These are phyloP conservation scores for Rhizophlyctis rosea DNA, from an alignment of 192 early-diverging fungal genomes.

Conservation along the genomic window DNA sequence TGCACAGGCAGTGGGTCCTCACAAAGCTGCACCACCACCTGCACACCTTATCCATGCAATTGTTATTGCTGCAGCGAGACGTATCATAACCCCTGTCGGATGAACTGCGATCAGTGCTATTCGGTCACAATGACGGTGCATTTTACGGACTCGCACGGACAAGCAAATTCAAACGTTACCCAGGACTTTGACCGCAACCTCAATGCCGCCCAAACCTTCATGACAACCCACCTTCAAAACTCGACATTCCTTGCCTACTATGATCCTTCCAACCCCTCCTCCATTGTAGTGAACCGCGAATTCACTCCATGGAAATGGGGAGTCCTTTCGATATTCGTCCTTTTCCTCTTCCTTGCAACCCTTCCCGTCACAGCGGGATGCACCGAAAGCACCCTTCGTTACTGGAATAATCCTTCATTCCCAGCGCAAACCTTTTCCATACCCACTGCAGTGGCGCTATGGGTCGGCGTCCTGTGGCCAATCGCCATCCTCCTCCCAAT, in stretches of 20 bases:
- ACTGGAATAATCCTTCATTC: neutral
- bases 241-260: conserved; percentile 4
- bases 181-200: neutral
- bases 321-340: neutral
- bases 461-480: conserved; percentile 2
- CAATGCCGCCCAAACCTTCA: neutral
- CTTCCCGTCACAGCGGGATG: neutral
- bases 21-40: conserved; percentile 10
- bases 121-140: neutral
- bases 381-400: neutral
- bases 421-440: neutral
- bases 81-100: neutral
- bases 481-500: neutral
- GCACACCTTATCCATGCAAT: conserved; percentile 11
- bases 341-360: neutral
- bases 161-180: neutral
- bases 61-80: conserved; percentile 10
- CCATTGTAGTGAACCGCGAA: neutral
- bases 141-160: neutral
- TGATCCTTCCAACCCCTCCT: neutral
- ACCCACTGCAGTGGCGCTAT: neutral
- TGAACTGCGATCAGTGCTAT: conserved; percentile 10
- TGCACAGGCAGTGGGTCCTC: conserved; percentile 2
- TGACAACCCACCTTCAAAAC: conserved; percentile 1
- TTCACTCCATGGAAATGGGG: neutral